phyloP scores from a whole-genome alignment of 1,284 basidiomycete species.

The Vanrija sp. region DNA sequence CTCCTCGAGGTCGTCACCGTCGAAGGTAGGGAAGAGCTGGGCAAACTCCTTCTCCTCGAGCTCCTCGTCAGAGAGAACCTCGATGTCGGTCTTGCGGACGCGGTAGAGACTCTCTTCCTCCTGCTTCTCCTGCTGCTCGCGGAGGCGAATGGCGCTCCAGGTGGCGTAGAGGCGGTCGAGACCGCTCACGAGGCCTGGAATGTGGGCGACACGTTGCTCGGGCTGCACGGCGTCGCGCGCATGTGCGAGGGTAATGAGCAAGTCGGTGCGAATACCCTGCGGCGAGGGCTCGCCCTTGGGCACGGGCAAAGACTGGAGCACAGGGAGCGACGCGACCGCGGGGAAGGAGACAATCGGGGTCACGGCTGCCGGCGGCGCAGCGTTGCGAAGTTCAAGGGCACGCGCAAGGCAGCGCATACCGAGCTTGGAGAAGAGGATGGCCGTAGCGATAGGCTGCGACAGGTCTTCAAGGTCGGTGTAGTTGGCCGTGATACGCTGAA shows the following conservation, averaged over 20 bases:
- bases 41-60: slow-evolving; percentile 76
- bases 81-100: slow-evolving; percentile 59
- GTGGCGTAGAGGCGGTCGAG: slow-evolving; percentile 73
- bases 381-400: slow-evolving; percentile 14
- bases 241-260: slow-evolving; percentile 56
- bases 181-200: slow-evolving; percentile 50
- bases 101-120: slow-evolving; percentile 77
- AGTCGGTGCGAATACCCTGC: slow-evolving; percentile 15
- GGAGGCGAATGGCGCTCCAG: slow-evolving; percentile 76
- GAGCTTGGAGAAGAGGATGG: slow-evolving; percentile 64
- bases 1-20: slow-evolving; percentile 51
- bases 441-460: slow-evolving; percentile 59
- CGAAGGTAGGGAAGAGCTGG: slow-evolving; percentile 77
- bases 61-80: slow-evolving; percentile 65
- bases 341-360: slow-evolving; percentile 31
- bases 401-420: slow-evolving; percentile 62
- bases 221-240: slow-evolving; percentile 50
- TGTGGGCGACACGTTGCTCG: slow-evolving; percentile 12
- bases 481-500: slow-evolving; percentile 49
- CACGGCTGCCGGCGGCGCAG: slow-evolving; percentile 30
- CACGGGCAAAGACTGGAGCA: slow-evolving; percentile 48
- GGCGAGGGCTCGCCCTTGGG: slow-evolving; percentile 11
- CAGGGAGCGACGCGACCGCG: slow-evolving; percentile 54
- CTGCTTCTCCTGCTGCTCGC: slow-evolving; percentile 62
- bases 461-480: slow-evolving; percentile 63